Percentiles rank a stretch among this genome's conserved stretches.
These are phyloP conservation scores for Floccularia luteovirens DNA, from an alignment of 768 basidiomycete genomes.

Conservation along the genomic window DNA sequence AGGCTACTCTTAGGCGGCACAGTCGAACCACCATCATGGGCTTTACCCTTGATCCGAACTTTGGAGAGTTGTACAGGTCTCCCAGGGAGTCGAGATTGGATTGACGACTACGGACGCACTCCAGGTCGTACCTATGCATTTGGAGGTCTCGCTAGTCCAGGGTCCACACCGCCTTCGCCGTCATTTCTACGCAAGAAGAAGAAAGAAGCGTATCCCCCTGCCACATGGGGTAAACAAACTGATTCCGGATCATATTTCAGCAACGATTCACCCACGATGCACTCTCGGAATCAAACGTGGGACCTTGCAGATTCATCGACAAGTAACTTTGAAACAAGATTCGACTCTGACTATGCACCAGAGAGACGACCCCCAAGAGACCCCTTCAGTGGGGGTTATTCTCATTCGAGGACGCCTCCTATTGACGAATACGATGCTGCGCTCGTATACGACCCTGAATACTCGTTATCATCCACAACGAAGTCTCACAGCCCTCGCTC, in stretches of 20 bases:
- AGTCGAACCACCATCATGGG: constrained; percentile 74
- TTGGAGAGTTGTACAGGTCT: constrained; percentile 67
- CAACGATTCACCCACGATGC: constrained; percentile 11
- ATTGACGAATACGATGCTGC: too few species aligned
- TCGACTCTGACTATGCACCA: constrained; percentile 34
- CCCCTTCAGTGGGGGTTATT: constrained; percentile 20
- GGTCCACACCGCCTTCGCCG: constrained; percentile 20
- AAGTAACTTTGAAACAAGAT: constrained; percentile 30
- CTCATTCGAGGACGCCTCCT: too few species aligned
- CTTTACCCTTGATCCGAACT: constrained; percentile 62
- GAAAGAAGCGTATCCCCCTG: constrained; percentile 51
- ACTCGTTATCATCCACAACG: background rate
- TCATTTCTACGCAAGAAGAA: constrained; percentile 42
- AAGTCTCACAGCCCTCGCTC: constrained; percentile 1
- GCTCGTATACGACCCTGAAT: too few species aligned
- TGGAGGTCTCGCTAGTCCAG: constrained; percentile 38
- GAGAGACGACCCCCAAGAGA: constrained; percentile 15
- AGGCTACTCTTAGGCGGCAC: constrained; percentile 76
- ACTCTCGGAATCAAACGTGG: constrained; percentile 22
- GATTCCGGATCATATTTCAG: constrained; percentile 52
- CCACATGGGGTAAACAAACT: constrained; percentile 47
- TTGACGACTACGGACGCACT: constrained; percentile 35
- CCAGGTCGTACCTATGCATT: constrained; percentile 47
- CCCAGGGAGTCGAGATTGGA: constrained; percentile 64
- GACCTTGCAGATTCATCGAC: constrained; percentile 19